Evolutionary conservation across 495 filamentous ascomycete genomes (phyloP).

Genomic region (Xylaria longipes): DNA sequence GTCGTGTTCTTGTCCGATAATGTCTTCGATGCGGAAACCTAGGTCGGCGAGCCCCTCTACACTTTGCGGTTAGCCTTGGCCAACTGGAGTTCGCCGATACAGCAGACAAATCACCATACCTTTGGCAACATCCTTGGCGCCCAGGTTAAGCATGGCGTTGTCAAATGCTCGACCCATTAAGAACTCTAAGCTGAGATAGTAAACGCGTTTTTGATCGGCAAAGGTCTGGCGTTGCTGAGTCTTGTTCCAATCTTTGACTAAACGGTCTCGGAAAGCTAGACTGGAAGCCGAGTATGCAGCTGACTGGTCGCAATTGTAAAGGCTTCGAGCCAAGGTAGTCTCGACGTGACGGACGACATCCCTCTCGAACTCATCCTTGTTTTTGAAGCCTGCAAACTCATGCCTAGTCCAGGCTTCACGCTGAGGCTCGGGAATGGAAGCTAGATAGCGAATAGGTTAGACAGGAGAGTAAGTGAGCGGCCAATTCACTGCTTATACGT

Average conservation of each 20-base stretch:
- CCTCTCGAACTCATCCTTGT: conserved; percentile 70
- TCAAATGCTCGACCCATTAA: conserved; percentile 95
- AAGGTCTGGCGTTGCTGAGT: conserved; percentile 96
- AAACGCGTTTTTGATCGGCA: conserved; percentile 87
- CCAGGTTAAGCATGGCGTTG: conserved; percentile 97
- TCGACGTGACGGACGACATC: conserved; percentile 94
- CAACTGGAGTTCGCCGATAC: background rate
- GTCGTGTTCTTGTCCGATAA: conserved; percentile 94
- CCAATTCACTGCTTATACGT: conserved; percentile 27
- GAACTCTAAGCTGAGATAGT: conserved; percentile 96
- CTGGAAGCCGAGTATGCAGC: conserved; percentile 91
- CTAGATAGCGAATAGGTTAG: conserved; percentile 40
- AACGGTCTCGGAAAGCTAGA: conserved; percentile 88
- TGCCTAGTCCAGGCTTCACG: conserved; percentile 88
- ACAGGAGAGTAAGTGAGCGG: background rate
- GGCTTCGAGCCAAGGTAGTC: conserved; percentile 91
- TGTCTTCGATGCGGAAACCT: conserved; percentile 95
- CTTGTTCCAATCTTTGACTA: conserved; percentile 96
- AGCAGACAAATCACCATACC: conserved; percentile 51
- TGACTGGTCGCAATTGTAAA: conserved; percentile 97
- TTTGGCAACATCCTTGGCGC: conserved; percentile 82
- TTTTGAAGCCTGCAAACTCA: conserved; percentile 71
- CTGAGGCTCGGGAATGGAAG: conserved; percentile 83
- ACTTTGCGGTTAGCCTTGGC: conserved; percentile 23
- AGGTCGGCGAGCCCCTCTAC: conserved; percentile 83